These are phyloP conservation scores for Davidsoniella australis DNA, from an alignment of 2,329 filamentous ascomycete genomes.

Conservation along the genomic window DNA sequence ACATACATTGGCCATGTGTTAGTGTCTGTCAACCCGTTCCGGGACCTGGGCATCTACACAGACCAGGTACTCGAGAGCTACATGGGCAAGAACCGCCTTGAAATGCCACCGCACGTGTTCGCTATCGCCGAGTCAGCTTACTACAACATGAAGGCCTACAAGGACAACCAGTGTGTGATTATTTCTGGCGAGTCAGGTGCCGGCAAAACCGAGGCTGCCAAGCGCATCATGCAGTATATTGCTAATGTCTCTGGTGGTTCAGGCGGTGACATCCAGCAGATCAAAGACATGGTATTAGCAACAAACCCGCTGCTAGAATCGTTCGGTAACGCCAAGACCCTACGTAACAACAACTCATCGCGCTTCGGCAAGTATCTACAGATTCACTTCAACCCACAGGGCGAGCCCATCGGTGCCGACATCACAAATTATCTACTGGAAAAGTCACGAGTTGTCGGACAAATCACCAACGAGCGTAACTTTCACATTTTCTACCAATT, in stretches of 20 bases:
- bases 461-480: slow-evolving; percentile 89
- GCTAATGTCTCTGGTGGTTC: slow-evolving; percentile 82
- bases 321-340: slow-evolving; percentile 94
- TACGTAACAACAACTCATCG: slow-evolving; percentile 97
- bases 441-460: slow-evolving; percentile 85
- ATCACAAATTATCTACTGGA: slow-evolving; percentile 97
- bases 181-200: slow-evolving; percentile 97
- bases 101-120: slow-evolving; percentile 91
- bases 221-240: slow-evolving; percentile 99
- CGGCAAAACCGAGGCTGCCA: slow-evolving; percentile 95
- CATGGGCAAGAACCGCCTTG: slow-evolving; percentile 88
- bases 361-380: slow-evolving; percentile 97
- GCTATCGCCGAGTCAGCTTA: slow-evolving; percentile 91
- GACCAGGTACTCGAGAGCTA: slow-evolving; percentile 86
- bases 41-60: slow-evolving; percentile 95
- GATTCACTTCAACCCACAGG: slow-evolving; percentile 81
- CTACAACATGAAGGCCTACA: slow-evolving; percentile 99
- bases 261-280: slow-evolving; percentile 79
- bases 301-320: slow-evolving; percentile 95
- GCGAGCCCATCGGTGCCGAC: slow-evolving; percentile 87
- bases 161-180: slow-evolving; percentile 97
- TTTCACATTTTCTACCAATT: slow-evolving; percentile 99
- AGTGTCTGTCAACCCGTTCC: slow-evolving; percentile 96
- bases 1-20: slow-evolving; percentile 99
- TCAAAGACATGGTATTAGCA: slow-evolving; percentile 98